phyloP scores from a whole-genome alignment of 148 eudicot species.

The Selenicereus undatus region DNA sequence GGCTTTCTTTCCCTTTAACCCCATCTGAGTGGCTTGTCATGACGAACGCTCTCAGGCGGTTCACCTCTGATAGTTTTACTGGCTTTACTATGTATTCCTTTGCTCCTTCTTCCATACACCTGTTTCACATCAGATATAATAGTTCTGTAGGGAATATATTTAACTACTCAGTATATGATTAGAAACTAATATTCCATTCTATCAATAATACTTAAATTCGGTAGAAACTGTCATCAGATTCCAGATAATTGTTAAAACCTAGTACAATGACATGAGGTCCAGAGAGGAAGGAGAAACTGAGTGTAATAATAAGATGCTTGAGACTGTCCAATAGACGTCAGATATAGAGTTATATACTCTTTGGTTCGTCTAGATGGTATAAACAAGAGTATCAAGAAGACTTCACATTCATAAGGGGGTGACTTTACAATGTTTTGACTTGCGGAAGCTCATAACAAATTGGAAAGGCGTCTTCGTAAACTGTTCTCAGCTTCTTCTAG shows the following conservation, averaged over 20 bases:
- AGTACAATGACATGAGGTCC: conserved; percentile 4
- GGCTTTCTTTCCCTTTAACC: neutral
- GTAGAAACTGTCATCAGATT: conserved; percentile 19
- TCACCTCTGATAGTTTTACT: conserved; percentile 66
- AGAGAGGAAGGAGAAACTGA: neutral
- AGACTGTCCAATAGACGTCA: too few relatives aligned
- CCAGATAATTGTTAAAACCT: conserved; percentile 14
- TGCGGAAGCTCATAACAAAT: too few relatives aligned
- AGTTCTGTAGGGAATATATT: neutral
- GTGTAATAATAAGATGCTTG: neutral
- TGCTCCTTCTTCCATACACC: conserved; percentile 87
- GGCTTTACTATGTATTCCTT: conserved; percentile 76
- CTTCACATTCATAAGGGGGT: too few relatives aligned
- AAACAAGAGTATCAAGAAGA: too few relatives aligned
- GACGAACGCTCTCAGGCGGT: conserved; percentile 50
- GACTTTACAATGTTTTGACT: too few relatives aligned
- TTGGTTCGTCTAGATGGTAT: too few relatives aligned
- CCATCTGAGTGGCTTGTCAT: conserved; percentile 16
- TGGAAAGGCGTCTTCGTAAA: too few relatives aligned
- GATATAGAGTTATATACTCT: too few relatives aligned
- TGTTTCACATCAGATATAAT: conserved; percentile 7
- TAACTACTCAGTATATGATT: neutral
- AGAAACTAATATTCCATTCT: conserved; percentile 16
- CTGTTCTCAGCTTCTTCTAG: too few relatives aligned
- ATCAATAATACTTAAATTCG: conserved; percentile 15